Conservation (phyloP, 2,329 filamentous ascomycete genomes). For the Lasiodiplodia theobromae region DNA sequence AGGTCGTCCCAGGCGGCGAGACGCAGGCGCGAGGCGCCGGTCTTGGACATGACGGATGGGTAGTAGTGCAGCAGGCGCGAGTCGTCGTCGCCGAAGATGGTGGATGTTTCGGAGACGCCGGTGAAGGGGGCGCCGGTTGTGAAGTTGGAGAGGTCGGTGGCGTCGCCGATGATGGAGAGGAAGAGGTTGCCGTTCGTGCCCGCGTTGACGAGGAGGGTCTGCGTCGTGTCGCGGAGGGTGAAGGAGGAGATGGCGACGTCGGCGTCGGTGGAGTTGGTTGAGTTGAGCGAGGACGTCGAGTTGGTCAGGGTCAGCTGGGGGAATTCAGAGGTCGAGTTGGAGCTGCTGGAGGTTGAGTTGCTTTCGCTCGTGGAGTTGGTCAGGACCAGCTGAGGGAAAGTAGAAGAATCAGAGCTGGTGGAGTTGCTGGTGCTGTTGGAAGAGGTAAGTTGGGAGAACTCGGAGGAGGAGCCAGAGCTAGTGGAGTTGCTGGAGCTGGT, state of each 20-base stretch:
- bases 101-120: constrained; percentile 4
- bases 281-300: background rate
- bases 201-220: constrained; percentile 5
- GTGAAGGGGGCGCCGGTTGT: background rate
- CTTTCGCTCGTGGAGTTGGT: background rate
- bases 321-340: background rate
- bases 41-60: constrained; percentile 28
- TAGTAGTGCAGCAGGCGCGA: constrained; percentile 29
- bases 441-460: background rate
- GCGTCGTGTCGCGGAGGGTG: constrained; percentile 8
- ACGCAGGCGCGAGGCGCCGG: constrained; percentile 32
- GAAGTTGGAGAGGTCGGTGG: constrained; percentile 28
- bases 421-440: background rate
- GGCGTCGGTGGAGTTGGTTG: background rate
- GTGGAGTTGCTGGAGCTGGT: background rate
- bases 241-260: background rate
- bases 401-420: background rate
- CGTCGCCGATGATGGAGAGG: constrained; percentile 19
- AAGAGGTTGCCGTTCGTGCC: constrained; percentile 18
- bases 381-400: background rate
- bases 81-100: constrained; percentile 24
- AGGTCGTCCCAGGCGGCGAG: constrained; percentile 31
- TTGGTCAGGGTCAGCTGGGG: background rate
- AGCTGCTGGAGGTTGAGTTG: background rate
- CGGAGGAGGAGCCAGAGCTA: background rate